Base-by-base conservation (phyloP, 495 filamentous ascomycete genomes). In the Platismatia glauca region DNA sequence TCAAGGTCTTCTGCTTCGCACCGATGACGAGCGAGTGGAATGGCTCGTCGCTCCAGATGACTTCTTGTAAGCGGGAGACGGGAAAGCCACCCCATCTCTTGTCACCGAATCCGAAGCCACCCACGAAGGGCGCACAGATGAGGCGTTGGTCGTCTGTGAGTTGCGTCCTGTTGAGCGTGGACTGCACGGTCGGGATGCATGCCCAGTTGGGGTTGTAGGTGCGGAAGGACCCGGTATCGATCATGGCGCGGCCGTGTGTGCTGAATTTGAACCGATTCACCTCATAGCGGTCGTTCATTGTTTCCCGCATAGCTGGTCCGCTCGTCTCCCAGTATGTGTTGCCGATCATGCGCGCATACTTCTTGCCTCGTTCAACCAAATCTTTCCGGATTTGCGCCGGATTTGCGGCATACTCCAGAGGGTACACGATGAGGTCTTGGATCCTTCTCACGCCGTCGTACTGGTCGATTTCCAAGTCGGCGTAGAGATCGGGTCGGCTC, bases 1-100 rank as follows among this genome's bases (percentile, higher is more conserved):
- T 78, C 7, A 84, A 66, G 11, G 46, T 57, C 39, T 66, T 63
- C 16, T 62, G 61, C n/a, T 63, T 59, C 15, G 41, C 37, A 20
- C 52, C 39, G 34, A 66, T 52, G 29, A 63, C 64, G 12, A 66
- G 48, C 31, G 60, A 63, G n/a, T 44, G 22, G 46, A 66, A 66
- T 9, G 64, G 53, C 24, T 57, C 56, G 50, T 58, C 46, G 16
- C 39, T 59, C 60, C 60, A 66, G 13, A 58, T 35, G 12, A 66
- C 59, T 57, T 66, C 53, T 35, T 57, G 34, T 33, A 61, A 50
- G 24, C 64, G 58, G 4, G 59, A 62, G 37, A 66, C 34, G 12
- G 64, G 58, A 33, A 66, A 66, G 15, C 60, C 60, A 12, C 60
- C 59, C 64, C 64, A 66, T 37, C 50, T 48, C 34, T 62, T 61